Base-by-base conservation (phyloP, 345 rosid species). In the Linum lewisii region DNA sequence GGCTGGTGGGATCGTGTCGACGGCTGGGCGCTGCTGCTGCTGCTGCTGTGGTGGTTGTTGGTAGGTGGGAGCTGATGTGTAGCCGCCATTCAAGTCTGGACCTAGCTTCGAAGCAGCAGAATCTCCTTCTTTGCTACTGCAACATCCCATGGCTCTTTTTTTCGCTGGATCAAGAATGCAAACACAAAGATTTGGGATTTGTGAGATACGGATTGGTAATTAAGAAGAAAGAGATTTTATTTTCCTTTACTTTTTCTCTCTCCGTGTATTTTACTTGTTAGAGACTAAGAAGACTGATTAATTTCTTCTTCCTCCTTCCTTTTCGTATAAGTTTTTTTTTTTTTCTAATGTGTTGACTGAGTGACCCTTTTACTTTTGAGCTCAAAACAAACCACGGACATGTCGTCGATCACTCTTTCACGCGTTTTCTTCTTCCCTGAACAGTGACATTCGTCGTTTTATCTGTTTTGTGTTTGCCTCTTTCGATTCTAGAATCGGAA, bases 131-230 rank as follows among this genome's bases (percentile, higher is more conserved):
- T 77, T 87, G 68, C 88, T 81, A 53, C 71, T 65, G 37, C 61
- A 64, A 54, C 92, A 85, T 69, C 90, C 95, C 95, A 88, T 87
- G 54, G 38, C 38, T 6, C 1, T 11, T 42, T 42, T 11, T 42
- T 42, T 16, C 47, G 47, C 34, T 29, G 7, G 34, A 29, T 29
- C 34, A n/a, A 47, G 34, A 34, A 58, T 56, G 34, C 6, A 16
- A 56, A 26, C 59, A 51, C 7, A 60, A 52, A 60, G 50, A 22
- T 23, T 18, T 22, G 26, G n/a, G 6, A 51, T 66, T 66, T 42
- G 44, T 22, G 15, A 16, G 47, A 42, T 42, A 3, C 47, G 47
- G 47, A 42, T 42, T 42, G 47, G 47, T 11, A 42, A n/a, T n/a
- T n/a, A n/a, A n/a, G 23, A 14, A 2, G 11, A 26, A 21, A 11